These are phyloP conservation scores for Euphrasia arctica DNA, from an alignment of 305 asterid genomes.

Conservation along the genomic window DNA sequence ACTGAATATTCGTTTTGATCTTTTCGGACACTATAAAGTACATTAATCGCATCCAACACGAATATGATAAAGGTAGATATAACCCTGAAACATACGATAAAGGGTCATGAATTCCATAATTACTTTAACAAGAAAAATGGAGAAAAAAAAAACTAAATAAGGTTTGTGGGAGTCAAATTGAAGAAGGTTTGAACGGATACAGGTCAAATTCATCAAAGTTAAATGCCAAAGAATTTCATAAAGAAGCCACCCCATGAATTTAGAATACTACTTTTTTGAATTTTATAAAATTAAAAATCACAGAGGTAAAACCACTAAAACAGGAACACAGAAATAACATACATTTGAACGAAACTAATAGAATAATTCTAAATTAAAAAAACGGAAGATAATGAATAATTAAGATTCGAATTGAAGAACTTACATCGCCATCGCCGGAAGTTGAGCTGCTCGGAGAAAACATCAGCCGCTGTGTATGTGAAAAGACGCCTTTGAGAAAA, in stretches of 20 bases:
- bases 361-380: background rate
- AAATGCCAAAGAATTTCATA: background rate
- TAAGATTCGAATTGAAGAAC: background rate
- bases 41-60: background rate
- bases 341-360: background rate
- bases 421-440: constrained; percentile 16
- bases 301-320: background rate
- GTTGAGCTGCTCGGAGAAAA: constrained; percentile 10
- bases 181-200: background rate
- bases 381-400: constrained; percentile 8
- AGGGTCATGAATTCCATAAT: background rate
- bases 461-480: constrained; percentile 1
- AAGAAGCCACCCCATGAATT: background rate
- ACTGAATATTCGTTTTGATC: too few species aligned
- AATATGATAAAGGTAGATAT: background rate
- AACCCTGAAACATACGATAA: too few species aligned
- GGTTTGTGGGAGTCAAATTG: background rate
- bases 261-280: background rate
- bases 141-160: too few species aligned
- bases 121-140: background rate
- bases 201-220: background rate
- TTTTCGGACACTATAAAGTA: background rate
- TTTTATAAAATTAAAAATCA: background rate
- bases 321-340: background rate
- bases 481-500: background rate